These are phyloP conservation scores for Micractinium conductrix DNA, from an alignment of 139 green algal genomes.

Conservation along the genomic window DNA sequence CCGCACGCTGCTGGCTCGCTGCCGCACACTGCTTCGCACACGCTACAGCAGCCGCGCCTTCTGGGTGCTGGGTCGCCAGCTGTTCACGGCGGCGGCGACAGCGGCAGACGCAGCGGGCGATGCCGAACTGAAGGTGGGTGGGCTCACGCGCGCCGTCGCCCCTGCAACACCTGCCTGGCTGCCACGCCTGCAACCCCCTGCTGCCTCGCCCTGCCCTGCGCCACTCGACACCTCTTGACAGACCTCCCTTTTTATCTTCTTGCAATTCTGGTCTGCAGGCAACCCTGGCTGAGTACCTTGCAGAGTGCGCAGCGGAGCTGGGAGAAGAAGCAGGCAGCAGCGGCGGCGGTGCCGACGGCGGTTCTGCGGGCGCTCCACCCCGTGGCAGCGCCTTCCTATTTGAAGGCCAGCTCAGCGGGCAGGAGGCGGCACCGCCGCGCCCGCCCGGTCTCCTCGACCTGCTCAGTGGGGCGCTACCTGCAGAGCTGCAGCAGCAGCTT, in stretches of 20 bases:
- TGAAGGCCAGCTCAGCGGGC: constrained; percentile 36
- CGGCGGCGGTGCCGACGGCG: background rate
- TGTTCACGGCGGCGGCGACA: constrained; percentile 18
- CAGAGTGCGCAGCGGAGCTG: background rate
- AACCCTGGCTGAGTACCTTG: background rate
- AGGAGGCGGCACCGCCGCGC: background rate
- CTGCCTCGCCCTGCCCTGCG: too few species aligned
- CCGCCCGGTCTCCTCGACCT: background rate
- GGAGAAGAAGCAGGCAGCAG: constrained; percentile 1
- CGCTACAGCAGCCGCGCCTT: constrained; percentile 33
- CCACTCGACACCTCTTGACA: too few species aligned
- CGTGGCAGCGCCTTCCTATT: constrained; percentile 24
- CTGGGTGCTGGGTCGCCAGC: constrained; percentile 23
- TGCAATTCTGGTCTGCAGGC: too few species aligned
- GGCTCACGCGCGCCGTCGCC: too few species aligned
- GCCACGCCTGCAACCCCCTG: too few species aligned
- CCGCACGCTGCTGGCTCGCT: background rate
- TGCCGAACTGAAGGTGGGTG: too few species aligned
- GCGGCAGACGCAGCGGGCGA: too few species aligned
- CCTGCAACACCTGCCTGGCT: too few species aligned
- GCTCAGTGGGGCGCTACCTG: background rate
- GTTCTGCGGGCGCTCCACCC: background rate
- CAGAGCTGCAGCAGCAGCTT: constrained; percentile 7
- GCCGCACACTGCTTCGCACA: constrained; percentile 17
- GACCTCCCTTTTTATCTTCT: too few species aligned